phyloP scores from a whole-genome alignment of 2,329 filamentous ascomycete genomes.

The Diaporthe helianthi region DNA sequence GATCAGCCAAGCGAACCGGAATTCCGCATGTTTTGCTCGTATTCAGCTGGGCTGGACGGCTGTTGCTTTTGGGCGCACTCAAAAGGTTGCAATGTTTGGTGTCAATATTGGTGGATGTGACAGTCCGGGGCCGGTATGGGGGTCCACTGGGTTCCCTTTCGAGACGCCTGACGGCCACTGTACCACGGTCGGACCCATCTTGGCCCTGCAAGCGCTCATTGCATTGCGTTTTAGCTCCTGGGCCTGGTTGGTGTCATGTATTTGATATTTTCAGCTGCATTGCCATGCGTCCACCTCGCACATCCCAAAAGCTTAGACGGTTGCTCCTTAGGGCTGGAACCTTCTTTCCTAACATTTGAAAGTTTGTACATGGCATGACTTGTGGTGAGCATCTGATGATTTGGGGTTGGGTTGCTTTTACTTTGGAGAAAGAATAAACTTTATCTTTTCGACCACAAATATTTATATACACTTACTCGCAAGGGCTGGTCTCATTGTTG shows the following conservation, averaged over 20 bases:
- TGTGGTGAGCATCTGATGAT: background rate
- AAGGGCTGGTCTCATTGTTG: background rate
- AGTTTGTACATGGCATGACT: background rate
- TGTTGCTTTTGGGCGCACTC: background rate
- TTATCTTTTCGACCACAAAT: background rate
- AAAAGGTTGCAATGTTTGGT: slow-evolving; percentile 4
- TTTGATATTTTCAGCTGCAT: slow-evolving; percentile 12
- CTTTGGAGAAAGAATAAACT: background rate
- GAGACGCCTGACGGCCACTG: slow-evolving; percentile 11
- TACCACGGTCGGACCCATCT: slow-evolving; percentile 24
- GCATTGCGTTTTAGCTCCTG: slow-evolving; percentile 16
- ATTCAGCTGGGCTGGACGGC: background rate
- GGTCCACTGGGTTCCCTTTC: background rate
- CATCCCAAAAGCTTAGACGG: slow-evolving; percentile 23
- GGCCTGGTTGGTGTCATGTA: slow-evolving; percentile 14
- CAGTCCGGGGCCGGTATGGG: background rate
- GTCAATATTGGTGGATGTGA: slow-evolving; percentile 7
- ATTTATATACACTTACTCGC: background rate
- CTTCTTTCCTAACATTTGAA: background rate
- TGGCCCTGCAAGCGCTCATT: slow-evolving; percentile 20
- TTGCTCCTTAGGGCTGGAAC: slow-evolving; percentile 6
- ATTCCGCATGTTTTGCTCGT: background rate
- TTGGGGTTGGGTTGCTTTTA: background rate
- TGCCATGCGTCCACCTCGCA: background rate
- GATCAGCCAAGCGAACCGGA: slow-evolving; percentile 10